Conservation (phyloP, 169 alveolate genomes). For the Theileria annulata region DNA sequence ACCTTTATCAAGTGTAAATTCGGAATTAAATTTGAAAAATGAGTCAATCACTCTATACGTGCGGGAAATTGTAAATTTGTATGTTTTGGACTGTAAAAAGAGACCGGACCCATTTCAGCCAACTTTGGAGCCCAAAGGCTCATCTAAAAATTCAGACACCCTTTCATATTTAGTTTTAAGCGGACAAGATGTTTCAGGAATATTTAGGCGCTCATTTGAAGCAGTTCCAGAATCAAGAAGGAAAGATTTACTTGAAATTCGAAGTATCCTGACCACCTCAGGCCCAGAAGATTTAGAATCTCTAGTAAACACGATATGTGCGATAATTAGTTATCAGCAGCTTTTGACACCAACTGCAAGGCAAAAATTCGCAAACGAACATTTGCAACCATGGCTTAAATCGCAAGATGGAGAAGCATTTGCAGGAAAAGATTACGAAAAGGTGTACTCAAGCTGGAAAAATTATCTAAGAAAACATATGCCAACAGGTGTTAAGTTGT, state of each 20-base stretch:
- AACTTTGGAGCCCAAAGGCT: neutral
- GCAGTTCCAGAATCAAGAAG: constrained; percentile 53
- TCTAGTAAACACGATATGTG: constrained; percentile 49
- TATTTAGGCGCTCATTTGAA: constrained; percentile 52
- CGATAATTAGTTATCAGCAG: constrained; percentile 66
- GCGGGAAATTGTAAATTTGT: constrained; percentile 37
- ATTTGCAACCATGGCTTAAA: constrained; percentile 57
- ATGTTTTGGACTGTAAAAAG: constrained; percentile 45
- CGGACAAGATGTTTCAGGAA: constrained; percentile 41
- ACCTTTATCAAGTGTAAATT: neutral
- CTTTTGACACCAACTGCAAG: constrained; percentile 61
- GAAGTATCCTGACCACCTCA: constrained; percentile 38
- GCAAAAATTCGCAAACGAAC: constrained; percentile 48
- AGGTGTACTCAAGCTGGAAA: constrained; percentile 49
- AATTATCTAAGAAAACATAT: constrained; percentile 61
- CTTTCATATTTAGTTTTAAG: neutral
- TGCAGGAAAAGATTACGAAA: constrained; percentile 59
- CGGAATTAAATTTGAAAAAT: constrained; percentile 30
- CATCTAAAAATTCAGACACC: neutral
- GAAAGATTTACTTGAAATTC: constrained; percentile 44
- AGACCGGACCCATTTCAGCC: constrained; percentile 62
- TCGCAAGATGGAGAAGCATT: constrained; percentile 64
- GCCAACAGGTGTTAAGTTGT: constrained; percentile 59
- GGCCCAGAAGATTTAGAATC: constrained; percentile 26
- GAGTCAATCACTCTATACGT: constrained; percentile 50